Evolutionary conservation across 2,329 filamentous ascomycete species (phyloP), one percentile per base, ranked within the genome.

Genomic region (Talaromyces amestolkiae): DNA sequence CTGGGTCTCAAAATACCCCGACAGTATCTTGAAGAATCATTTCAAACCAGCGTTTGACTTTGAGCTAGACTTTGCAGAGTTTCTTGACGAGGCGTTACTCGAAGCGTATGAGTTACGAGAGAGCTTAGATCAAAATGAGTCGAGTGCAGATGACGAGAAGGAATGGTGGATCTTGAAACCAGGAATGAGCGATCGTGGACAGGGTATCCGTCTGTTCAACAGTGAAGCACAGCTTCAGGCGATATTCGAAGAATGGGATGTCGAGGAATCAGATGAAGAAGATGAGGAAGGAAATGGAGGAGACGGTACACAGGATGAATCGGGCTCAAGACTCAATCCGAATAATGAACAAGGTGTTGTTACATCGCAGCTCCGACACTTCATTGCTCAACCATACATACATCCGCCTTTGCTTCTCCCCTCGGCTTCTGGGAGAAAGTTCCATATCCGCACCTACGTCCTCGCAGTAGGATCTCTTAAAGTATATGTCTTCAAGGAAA

Each of bases 161-260:
- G 88, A 96, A 75, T 99, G 94, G 94, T 99, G 95, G 95, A 98
- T 99, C 70, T 78, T 99, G 66, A 99, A 99, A 79, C 94, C 95
- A 0, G 91, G 94, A 9, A 98, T 99, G 95, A 97, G 92, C 76
- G 95, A 99, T 75, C 86, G 94, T 27, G 95, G 94, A 0, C 93
- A 97, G 75, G 95, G 95, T 0, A 97, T 99, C 65, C 82, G 92
- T 45, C 81, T 99, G 0, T 99, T 99, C 77, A 91, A 87, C 71
- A 92, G 88, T 2, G 91, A 95, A 81, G 88, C 89, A 64, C 89
- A 96, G 74, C 81, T 99, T n/a, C 89, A 90, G 67, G 84, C 75
- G 15, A 95, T 99, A 63, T 99, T 98, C 73, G 92, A 97, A 70
- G 89, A 87, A 65, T 99, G 95, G 93, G 94, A 97, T 75, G 87